phyloP scores from a whole-genome alignment of 352 stramenopile genomes.

The Phytophthora podocarpi region DNA sequence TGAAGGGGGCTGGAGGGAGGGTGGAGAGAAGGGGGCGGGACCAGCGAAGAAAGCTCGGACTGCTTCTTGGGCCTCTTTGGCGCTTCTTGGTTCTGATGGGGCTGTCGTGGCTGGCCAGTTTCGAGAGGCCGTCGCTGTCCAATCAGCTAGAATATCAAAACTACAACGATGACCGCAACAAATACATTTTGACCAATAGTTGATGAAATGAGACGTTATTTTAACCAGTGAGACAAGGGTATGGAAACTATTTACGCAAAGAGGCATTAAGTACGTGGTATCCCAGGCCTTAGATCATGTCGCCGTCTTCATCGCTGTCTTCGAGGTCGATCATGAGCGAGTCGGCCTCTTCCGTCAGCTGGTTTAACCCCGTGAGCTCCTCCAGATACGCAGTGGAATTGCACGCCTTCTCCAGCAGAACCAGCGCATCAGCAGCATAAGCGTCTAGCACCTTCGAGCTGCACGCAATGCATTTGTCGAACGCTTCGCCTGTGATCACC shows the following conservation, averaged over 20 bases:
- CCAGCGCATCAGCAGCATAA: slow-evolving; percentile 64
- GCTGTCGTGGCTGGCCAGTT: no score
- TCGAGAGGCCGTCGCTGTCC: slow-evolving; percentile 23
- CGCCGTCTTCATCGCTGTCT: slow-evolving; percentile 69
- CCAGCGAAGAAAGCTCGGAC: background rate
- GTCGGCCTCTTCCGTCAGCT: slow-evolving; percentile 64
- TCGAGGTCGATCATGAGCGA: slow-evolving; percentile 68
- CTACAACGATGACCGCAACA: background rate
- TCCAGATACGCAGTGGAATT: slow-evolving; percentile 78
- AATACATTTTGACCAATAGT: background rate
- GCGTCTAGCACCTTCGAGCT: slow-evolving; percentile 88
- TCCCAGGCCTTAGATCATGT: slow-evolving; percentile 55
- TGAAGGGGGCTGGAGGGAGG: background rate
- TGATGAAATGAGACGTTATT: background rate
- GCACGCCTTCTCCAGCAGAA: slow-evolving; percentile 65
- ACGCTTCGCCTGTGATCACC: slow-evolving; percentile 89
- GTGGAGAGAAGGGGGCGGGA: background rate
- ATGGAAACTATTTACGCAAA: slow-evolving; percentile 1
- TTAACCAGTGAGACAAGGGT: background rate
- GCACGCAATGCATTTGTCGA: slow-evolving; percentile 97
- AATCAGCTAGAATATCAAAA: slow-evolving; percentile 19
- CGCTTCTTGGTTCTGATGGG: slow-evolving; percentile 12
- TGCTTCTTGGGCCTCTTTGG: slow-evolving; percentile 10
- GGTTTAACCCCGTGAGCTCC: slow-evolving; percentile 75
- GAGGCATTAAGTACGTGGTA: no score